Conservation (phyloP, 208 protist genomes). For the Crithidia bombi region DNA sequence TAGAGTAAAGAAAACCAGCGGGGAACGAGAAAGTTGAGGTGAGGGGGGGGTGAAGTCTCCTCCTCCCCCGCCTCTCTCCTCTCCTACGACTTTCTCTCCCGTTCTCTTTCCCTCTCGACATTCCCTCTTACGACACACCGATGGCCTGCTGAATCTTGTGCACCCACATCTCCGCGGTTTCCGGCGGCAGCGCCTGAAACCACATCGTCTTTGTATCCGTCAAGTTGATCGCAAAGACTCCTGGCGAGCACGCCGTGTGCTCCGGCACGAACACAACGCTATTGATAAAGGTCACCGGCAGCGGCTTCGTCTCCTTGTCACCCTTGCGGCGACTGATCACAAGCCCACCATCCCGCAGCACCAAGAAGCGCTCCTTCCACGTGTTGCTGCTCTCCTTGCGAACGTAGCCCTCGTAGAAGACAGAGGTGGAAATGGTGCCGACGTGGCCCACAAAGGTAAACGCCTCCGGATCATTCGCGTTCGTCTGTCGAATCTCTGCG, state of each 20-base stretch:
- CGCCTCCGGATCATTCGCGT: slow-evolving; percentile 37
- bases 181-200: slow-evolving; percentile 66
- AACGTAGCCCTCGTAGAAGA: slow-evolving; percentile 55
- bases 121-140: slow-evolving; percentile 37
- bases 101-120: not conserved
- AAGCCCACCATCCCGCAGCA: slow-evolving; percentile 50
- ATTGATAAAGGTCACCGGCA: slow-evolving; percentile 57
- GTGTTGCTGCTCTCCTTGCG: slow-evolving; percentile 57
- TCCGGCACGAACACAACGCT: slow-evolving; percentile 76
- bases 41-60: too few relatives aligned
- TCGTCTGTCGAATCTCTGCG: slow-evolving; percentile 49
- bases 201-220: slow-evolving; percentile 75
- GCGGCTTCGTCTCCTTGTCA: slow-evolving; percentile 52
- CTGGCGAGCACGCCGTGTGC: slow-evolving; percentile 58
- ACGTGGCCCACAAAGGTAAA: slow-evolving; percentile 47
- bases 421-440: slow-evolving; percentile 39
- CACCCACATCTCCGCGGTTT: slow-evolving; percentile 52
- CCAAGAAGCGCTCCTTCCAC: slow-evolving; percentile 72
- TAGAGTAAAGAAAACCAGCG: too few relatives aligned
- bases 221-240: slow-evolving; percentile 76
- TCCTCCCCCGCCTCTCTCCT: too few relatives aligned
- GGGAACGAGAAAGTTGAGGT: too few relatives aligned
- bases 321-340: slow-evolving; percentile 58
- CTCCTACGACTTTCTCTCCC: slow-evolving; percentile 5
- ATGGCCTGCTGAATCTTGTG: slow-evolving; percentile 68